Conservation (phyloP, 257 asterid species). For the Schizonepeta tenuifolia region DNA sequence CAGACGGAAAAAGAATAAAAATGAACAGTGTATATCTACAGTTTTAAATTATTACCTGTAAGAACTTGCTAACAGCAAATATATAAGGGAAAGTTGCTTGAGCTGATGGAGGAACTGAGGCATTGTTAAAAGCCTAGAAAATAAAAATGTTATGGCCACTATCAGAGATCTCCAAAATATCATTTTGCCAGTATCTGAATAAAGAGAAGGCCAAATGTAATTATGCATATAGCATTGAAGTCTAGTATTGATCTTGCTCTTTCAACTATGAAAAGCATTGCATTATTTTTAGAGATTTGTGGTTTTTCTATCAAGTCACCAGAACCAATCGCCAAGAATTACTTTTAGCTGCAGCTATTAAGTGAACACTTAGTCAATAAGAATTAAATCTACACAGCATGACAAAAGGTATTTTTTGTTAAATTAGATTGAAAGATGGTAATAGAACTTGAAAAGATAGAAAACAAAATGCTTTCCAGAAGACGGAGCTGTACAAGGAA, state of each 20-base stretch:
- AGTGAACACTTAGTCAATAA: conserved; percentile 1
- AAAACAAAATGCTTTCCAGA: not conserved
- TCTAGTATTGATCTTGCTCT: not conserved
- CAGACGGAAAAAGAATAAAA: conserved; percentile 12
- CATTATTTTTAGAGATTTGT: not conserved
- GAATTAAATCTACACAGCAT: not conserved
- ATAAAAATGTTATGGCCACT: conserved; percentile 18
- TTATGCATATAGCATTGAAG: not conserved
- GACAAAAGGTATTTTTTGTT: too few relatives aligned
- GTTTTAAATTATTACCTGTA: conserved; percentile 62
- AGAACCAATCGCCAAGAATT: not conserved
- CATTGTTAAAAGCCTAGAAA: conserved; percentile 74
- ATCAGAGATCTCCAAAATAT: conserved; percentile 9
- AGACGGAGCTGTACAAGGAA: conserved; percentile 12
- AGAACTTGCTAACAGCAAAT: conserved; percentile 92
- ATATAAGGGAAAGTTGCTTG: conserved; percentile 90
- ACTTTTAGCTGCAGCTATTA: not conserved
- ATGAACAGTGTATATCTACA: conserved; percentile 12
- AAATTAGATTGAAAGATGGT: not conserved
- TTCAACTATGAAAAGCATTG: too few relatives aligned
- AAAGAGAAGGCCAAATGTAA: not conserved
- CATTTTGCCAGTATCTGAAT: not conserved
- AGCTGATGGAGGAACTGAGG: conserved; percentile 83
- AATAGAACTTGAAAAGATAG: not conserved
- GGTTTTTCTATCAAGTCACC: not conserved